Conservation (phyloP, 2,329 filamentous ascomycete genomes). For the Alternaria sp. region DNA sequence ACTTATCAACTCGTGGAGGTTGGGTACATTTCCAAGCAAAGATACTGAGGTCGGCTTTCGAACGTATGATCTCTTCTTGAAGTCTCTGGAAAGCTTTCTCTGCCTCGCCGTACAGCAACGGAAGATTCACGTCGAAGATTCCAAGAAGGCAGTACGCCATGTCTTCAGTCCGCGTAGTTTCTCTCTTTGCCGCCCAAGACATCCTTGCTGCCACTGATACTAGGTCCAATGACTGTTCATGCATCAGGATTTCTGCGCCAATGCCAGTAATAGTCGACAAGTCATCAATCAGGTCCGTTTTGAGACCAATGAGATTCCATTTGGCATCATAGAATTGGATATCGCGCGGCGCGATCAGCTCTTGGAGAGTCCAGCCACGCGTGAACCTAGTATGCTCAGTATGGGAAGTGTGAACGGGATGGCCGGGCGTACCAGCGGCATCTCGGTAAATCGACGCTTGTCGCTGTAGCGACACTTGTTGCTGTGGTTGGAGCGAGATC, state of each 20-base stretch:
- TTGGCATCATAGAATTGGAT: not conserved
- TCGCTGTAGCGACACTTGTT: not conserved
- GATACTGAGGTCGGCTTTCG: not conserved
- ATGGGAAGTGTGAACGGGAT: not conserved
- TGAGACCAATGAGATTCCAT: not conserved
- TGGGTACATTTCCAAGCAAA: not conserved
- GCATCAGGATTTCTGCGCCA: not conserved
- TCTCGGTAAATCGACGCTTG: not conserved
- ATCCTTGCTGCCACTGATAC: not conserved
- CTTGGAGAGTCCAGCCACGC: constrained; percentile 1
- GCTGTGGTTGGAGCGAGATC: not conserved
- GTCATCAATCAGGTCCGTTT: not conserved
- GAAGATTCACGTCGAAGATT: not conserved
- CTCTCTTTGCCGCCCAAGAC: not conserved
- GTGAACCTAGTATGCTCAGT: not conserved
- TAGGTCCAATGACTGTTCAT: not conserved
- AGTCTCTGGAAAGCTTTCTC: not conserved
- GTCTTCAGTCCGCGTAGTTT: not conserved
- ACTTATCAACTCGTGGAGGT: not conserved
- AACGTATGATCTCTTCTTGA: constrained; percentile 1
- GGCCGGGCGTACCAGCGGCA: not conserved
- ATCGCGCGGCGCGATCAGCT: not conserved
- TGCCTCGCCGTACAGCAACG: not conserved
- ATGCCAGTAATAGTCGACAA: not conserved
- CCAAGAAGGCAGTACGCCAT: not conserved